Conservation (phyloP, 768 basidiomycete species). For the Leucogyrophana mollusca region DNA sequence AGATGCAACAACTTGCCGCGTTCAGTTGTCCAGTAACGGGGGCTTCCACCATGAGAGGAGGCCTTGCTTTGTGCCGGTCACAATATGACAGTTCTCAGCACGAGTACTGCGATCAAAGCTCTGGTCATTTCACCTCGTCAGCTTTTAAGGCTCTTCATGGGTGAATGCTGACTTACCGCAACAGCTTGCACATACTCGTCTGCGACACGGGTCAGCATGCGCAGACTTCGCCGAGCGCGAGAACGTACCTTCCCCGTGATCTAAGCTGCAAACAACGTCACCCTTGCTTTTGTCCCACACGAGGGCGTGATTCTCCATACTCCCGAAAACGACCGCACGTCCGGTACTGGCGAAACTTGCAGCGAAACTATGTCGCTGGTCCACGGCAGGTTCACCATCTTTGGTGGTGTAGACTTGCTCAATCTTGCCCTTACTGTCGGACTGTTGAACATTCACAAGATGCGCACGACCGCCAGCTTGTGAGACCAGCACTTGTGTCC, state of each 20-base stretch:
- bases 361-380: slow-evolving; percentile 37
- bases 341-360: slow-evolving; percentile 54
- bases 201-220: slow-evolving; percentile 16
- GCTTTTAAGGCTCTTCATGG: slow-evolving; percentile 19
- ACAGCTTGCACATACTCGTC: slow-evolving; percentile 33
- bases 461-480: slow-evolving; percentile 49
- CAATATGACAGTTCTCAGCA: slow-evolving; percentile 39
- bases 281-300: slow-evolving; percentile 63
- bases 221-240: not conserved
- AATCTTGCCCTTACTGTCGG: slow-evolving; percentile 50
- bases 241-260: slow-evolving; percentile 56
- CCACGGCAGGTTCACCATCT: slow-evolving; percentile 30
- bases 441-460: slow-evolving; percentile 49
- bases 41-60: slow-evolving; percentile 57
- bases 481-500: slow-evolving; percentile 52
- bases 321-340: slow-evolving; percentile 57
- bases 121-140: slow-evolving; percentile 25
- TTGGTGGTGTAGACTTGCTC: slow-evolving; percentile 51
- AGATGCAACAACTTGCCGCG: slow-evolving; percentile 27
- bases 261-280: slow-evolving; percentile 54
- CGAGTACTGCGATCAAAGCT: slow-evolving; percentile 43
- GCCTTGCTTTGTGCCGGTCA: slow-evolving; percentile 59
- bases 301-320: slow-evolving; percentile 50
- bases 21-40: slow-evolving; percentile 23
- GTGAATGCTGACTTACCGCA: slow-evolving; percentile 25